Evolutionary conservation across 2,329 filamentous ascomycete genomes (phyloP).

Genomic region (Harringtonia lauricola): DNA sequence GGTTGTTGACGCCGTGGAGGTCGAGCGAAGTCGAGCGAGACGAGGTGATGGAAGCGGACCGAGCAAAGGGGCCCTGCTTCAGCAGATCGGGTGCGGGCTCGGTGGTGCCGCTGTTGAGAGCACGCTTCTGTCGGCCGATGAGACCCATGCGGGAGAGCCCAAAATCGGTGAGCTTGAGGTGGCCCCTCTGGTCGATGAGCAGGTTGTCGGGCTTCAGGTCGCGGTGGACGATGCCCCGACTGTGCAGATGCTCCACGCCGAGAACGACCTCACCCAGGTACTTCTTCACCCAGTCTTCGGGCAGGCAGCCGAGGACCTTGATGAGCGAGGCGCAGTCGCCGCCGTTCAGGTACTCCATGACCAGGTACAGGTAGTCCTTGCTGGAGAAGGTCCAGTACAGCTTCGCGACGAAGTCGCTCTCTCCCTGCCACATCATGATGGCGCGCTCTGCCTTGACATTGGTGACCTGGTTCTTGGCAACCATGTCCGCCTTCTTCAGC

Average conservation of each 20-base stretch:
- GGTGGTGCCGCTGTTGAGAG: slow-evolving; percentile 61
- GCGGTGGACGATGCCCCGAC: slow-evolving; percentile 88
- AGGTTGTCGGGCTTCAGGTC: slow-evolving; percentile 96
- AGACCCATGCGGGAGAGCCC: slow-evolving; percentile 94
- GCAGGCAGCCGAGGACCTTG: slow-evolving; percentile 82
- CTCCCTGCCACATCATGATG: slow-evolving; percentile 99
- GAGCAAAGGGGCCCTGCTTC: slow-evolving; percentile 83
- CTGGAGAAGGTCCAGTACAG: slow-evolving; percentile 99
- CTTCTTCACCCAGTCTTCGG: slow-evolving; percentile 97
- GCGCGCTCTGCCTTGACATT: slow-evolving; percentile 98
- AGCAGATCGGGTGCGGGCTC: slow-evolving; percentile 88
- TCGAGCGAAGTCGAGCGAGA: slow-evolving; percentile 93
- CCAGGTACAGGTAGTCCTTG: slow-evolving; percentile 96
- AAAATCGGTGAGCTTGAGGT: slow-evolving; percentile 95
- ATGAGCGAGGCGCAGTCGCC: slow-evolving; percentile 95
- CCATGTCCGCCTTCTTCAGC: slow-evolving; percentile 99
- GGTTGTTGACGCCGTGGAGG: slow-evolving; percentile 46
- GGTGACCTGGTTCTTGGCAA: slow-evolving; percentile 97
- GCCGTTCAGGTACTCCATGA: slow-evolving; percentile 98
- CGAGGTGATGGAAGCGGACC: slow-evolving; percentile 74
- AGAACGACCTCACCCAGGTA: slow-evolving; percentile 93
- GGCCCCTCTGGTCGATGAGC: slow-evolving; percentile 91
- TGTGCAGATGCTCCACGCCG: slow-evolving; percentile 94
- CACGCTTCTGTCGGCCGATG: slow-evolving; percentile 90
- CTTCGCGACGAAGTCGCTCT: slow-evolving; percentile 98